These are phyloP conservation scores for Phytopythium ostracodes DNA, from an alignment of 352 stramenopile species.

Conservation along the genomic window DNA sequence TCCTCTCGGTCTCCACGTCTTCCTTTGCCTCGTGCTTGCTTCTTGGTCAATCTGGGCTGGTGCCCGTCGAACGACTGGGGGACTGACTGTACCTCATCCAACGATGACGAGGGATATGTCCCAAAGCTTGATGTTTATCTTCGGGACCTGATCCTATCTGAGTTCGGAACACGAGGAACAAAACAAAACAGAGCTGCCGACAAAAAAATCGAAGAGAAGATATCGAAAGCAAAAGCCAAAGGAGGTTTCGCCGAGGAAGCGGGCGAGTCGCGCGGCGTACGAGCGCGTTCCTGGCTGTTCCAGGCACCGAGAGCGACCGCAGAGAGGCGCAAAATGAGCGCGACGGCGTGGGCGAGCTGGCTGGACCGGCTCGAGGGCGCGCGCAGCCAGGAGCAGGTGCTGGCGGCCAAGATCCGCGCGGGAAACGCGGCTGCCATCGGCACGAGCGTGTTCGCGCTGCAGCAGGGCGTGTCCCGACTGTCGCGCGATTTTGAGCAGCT, in stretches of 20 bases:
- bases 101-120: background rate
- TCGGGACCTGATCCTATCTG: background rate
- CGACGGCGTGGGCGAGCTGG: slow-evolving; percentile 71
- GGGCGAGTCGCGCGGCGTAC: background rate
- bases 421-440: slow-evolving; percentile 58
- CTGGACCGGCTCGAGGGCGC: slow-evolving; percentile 79
- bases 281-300: background rate
- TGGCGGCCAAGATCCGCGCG: slow-evolving; percentile 62
- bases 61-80: background rate
- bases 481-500: slow-evolving; percentile 83
- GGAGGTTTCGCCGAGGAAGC: slow-evolving; percentile 1
- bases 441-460: slow-evolving; percentile 80
- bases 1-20: slow-evolving; percentile 5
- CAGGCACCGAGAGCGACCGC: background rate
- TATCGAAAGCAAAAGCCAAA: slow-evolving; percentile 9
- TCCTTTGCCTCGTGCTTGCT: background rate
- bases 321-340: slow-evolving; percentile 37
- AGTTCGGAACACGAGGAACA: slow-evolving; percentile 7
- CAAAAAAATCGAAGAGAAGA: slow-evolving; percentile 7
- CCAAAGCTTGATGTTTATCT: background rate
- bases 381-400: slow-evolving; percentile 54
- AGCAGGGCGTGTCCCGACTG: slow-evolving; percentile 78
- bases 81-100: background rate
- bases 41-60: background rate
- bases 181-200: too few relatives aligned